Conservation (phyloP, 192 early-diverging fungal genomes). For the Dimargaris verticillata region DNA sequence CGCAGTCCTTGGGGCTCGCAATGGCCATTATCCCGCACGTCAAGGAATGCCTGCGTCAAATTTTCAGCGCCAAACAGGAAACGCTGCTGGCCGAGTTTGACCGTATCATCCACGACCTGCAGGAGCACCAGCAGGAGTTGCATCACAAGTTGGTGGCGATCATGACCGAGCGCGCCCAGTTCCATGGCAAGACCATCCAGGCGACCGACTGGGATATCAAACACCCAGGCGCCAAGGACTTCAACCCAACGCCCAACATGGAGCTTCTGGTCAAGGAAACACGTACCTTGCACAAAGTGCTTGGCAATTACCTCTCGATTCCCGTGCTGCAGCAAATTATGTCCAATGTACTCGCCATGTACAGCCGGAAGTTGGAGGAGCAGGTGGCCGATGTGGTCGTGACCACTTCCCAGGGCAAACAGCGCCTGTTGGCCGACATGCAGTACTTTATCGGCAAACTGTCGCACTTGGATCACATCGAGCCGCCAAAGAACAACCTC, state of each 20-base stretch:
- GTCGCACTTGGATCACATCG: conserved; percentile 44
- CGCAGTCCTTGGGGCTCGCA: conserved; percentile 79
- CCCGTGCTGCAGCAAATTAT: conserved; percentile 59
- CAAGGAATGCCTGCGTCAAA: conserved; percentile 50
- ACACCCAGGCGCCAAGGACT: conserved; percentile 13
- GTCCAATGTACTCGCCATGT: conserved; percentile 58
- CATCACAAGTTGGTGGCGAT: conserved; percentile 83
- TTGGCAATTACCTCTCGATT: conserved; percentile 67
- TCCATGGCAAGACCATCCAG: conserved; percentile 60
- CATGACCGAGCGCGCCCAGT: conserved; percentile 76
- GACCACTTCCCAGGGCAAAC: conserved; percentile 23
- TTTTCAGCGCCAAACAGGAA: conserved; percentile 62
- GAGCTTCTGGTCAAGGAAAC: conserved; percentile 79
- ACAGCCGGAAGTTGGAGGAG: conserved; percentile 57
- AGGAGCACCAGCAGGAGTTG: conserved; percentile 80
- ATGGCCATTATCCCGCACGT: conserved; percentile 75
- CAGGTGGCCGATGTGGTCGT: conserved; percentile 35
- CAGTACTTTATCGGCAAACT: conserved; percentile 53
- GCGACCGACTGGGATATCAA: conserved; percentile 32
- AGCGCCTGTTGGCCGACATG: conserved; percentile 57
- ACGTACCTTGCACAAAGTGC: conserved; percentile 74
- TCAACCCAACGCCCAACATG: conserved; percentile 44
- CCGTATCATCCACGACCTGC: conserved; percentile 61
- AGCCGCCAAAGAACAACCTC: conserved; percentile 55
- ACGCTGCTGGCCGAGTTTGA: conserved; percentile 82